Evolutionary conservation across 2,329 filamentous ascomycete genomes (phyloP).

Genomic region (Tolypocladium endophyticum): DNA sequence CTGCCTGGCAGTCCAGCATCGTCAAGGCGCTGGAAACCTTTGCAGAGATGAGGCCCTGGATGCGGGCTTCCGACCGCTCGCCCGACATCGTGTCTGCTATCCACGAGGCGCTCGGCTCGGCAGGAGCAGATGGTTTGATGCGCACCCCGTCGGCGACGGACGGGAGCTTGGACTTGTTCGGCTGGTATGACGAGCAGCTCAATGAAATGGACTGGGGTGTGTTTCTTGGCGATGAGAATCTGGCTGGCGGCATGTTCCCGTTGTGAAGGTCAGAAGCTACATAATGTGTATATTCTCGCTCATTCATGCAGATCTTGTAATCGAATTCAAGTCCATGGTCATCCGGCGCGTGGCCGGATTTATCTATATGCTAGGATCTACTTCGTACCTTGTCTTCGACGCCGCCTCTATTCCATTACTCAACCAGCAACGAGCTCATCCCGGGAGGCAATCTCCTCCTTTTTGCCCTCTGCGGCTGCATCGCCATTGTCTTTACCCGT

Average conservation of each 20-base stretch:
- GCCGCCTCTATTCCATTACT: background rate
- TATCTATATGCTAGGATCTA: background rate
- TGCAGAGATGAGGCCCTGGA: slow-evolving; percentile 17
- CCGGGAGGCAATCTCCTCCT: slow-evolving; percentile 7
- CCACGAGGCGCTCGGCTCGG: slow-evolving; percentile 12
- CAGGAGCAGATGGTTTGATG: slow-evolving; percentile 8
- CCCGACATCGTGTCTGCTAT: slow-evolving; percentile 16
- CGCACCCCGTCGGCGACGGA: slow-evolving; percentile 14
- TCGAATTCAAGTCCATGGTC: background rate
- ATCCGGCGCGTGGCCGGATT: background rate
- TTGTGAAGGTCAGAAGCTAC: background rate
- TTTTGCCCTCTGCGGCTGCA: background rate
- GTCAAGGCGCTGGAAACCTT: slow-evolving; percentile 14
- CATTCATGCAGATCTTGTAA: background rate
- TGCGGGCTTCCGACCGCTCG: slow-evolving; percentile 14
- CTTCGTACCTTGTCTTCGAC: background rate
- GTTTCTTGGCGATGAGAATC: slow-evolving; percentile 12
- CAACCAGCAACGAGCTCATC: slow-evolving; percentile 7
- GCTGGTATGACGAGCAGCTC: slow-evolving; percentile 17
- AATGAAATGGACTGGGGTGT: slow-evolving; percentile 15
- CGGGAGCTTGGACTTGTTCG: slow-evolving; percentile 13
- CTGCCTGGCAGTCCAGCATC: slow-evolving; percentile 11
- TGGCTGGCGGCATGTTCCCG: slow-evolving; percentile 5
- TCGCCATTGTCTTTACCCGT: background rate
- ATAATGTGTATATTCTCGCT: background rate